These are phyloP conservation scores for Hypsizygus ulmarius DNA, from an alignment of 1,284 basidiomycete genomes.

Conservation along the genomic window DNA sequence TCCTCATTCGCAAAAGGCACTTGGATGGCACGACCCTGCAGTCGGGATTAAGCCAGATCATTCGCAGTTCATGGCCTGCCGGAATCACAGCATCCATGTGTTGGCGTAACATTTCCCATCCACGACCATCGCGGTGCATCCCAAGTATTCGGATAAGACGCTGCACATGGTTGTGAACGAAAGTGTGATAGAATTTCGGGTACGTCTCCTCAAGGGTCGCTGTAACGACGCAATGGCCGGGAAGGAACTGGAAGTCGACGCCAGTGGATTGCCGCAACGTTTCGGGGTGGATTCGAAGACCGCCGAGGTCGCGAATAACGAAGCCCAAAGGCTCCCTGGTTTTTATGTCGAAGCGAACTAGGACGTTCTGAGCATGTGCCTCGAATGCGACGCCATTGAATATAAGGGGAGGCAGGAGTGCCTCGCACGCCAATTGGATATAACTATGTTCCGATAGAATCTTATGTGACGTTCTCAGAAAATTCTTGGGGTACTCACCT, in stretches of 20 bases:
- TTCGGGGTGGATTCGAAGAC: conserved; percentile 47
- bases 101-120: conserved; percentile 44
- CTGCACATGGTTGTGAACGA: conserved; percentile 54
- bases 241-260: conserved; percentile 45
- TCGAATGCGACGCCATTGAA: conserved; percentile 52
- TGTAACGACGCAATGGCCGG: conserved; percentile 47
- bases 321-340: conserved; percentile 44
- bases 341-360: conserved; percentile 41
- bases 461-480: background rate
- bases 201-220: conserved; percentile 43
- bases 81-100: conserved; percentile 44
- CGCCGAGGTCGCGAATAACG: conserved; percentile 51
- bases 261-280: conserved; percentile 44
- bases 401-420: conserved; percentile 47
- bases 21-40: conserved; percentile 43
- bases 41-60: conserved; percentile 42
- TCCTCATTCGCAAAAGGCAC: conserved; percentile 52
- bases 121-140: conserved; percentile 45
- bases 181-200: conserved; percentile 53
- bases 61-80: conserved; percentile 38
- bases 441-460: conserved; percentile 33
- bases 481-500: conserved; percentile 27
- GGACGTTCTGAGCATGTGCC: conserved; percentile 53
- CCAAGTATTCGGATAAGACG: conserved; percentile 48
- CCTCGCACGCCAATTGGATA: conserved; percentile 44